Evolutionary conservation across 768 basidiomycete genomes (phyloP).

Genomic region (Hericium rajendrae): DNA sequence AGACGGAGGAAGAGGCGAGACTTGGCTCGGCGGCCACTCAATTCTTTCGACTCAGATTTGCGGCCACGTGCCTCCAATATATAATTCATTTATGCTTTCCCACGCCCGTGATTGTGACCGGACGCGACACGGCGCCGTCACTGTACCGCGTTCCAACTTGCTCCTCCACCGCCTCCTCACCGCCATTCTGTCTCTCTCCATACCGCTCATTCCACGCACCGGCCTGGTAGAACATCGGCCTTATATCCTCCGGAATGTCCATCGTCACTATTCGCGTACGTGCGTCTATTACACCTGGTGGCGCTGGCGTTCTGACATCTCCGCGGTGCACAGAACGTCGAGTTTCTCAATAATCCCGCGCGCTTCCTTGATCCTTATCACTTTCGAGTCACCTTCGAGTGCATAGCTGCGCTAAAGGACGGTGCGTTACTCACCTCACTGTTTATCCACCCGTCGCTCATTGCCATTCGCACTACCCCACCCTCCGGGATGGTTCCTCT

Average conservation of each 20-base stretch:
- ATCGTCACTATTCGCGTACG: conserved; percentile 16
- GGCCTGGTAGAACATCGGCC: too few relatives aligned
- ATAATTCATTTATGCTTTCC: neutral
- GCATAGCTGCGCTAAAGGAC: conserved; percentile 83
- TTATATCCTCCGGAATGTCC: conserved; percentile 5
- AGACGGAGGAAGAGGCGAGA: too few relatives aligned
- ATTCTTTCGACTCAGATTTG: neutral
- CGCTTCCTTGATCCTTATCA: conserved; percentile 85
- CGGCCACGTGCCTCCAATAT: neutral
- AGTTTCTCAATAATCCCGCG: conserved; percentile 90
- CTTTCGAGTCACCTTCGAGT: conserved; percentile 96
- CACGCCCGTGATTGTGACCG: neutral
- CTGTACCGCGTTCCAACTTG: neutral
- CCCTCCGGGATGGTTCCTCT: neutral
- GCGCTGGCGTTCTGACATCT: neutral
- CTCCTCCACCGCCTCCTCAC: neutral
- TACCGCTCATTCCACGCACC: neutral
- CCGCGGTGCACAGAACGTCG: conserved; percentile 49
- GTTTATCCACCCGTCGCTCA: neutral
- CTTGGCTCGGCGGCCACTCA: neutral
- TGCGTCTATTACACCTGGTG: neutral
- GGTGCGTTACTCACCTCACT: conserved; percentile 35
- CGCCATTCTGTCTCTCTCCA: neutral
- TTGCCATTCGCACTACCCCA: neutral
- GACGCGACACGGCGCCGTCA: neutral